Base-by-base conservation (phyloP, 1,284 basidiomycete species). In the Ustilago hordei region DNA sequence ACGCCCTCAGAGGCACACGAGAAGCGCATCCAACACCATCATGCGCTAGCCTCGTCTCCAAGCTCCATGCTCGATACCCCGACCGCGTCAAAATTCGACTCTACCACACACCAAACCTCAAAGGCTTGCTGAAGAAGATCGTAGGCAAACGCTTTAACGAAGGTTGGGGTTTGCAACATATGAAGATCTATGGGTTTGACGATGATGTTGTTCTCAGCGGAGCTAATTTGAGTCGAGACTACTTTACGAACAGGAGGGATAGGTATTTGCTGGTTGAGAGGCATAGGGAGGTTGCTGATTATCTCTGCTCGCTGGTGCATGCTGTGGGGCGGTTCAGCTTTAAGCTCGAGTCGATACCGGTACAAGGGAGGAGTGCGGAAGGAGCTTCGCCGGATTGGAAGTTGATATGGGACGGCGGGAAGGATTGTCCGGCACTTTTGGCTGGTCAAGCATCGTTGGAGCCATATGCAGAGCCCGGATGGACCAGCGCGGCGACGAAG, bases 121-220 rank as follows among this genome's bases (percentile, higher is more conserved):
- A 91, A 31, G 92, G 93, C 0, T 78, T 93, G 39, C 88, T 93
- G 85, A 91, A 93, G 48, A 90, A 89, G 68, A 70, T 95, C 28
- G 91, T 98, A 1, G 97, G 97, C 2, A 92, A 93, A 57, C 89
- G 97, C 52, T 97, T 95, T 87, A 95, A 98, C 83, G 97, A 99
- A 87, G 97, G 95, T 0, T 98, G 94, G 92, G 96, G 97, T 0
- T 93, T 96, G 4, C 98, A 96, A 93, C 97, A 99, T 86, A 93
- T 95, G 28, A 99, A 99, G 87, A 90, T 96, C 68, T 99, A 99
- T 83, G 94, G 94, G 17, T 92, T 91, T 0, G 97, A 99, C 84
- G 91, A 98, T 84, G 91, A 95, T 64, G 90, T 99, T 43, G 91
- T 99, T 85, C 91, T 99, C 75, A 94, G 91, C 81, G 97, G 96